Base-by-base conservation (phyloP, 257 asterid species). In the Echium plantagineum region DNA sequence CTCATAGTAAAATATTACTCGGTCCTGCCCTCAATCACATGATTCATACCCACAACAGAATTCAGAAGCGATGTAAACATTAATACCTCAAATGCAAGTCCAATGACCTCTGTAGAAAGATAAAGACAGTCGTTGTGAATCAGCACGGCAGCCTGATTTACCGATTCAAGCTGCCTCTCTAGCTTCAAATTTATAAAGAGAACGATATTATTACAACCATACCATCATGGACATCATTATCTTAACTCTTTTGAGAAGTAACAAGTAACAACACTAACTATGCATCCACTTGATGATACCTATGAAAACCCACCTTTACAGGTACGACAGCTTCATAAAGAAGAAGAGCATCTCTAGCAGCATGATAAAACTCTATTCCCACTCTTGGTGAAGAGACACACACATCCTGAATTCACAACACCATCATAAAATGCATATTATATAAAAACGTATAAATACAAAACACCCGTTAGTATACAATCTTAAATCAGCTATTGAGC, bases 301-400 rank as follows among this genome's bases (percentile, higher is more conserved):
- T 62, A 63, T 58, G 31, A 42, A 61, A 69, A 77, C 96, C 75
- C 68, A 93, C 96, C 99, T 89, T 89, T 74, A 81, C 96, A 24
- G 91, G 97, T 74, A 93, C 57, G 66, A 86, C 72, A 59, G 91
- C 95, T 83, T 89, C 99, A 76, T 93, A 93, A 55, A 93, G 97
- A 71, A 80, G 76, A 58, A 89, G 73, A 65, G 91, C 79, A 75
- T 86, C 87, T 82, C 94, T 83, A 69, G 96, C 89, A 71, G 94
- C 80, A 59, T 78, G 80, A 74, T 89, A 93, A 77, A 88, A 86
- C 72, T 84, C 96, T 81, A 86, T 57, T 26, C 84, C 97, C 68
- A 93, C 96, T 70, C 85, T 86, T 58, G 96, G 81, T 63, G 96
- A 90, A 67, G 85, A 84, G 71, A 81, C 67, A 74, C 94, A 89